These are phyloP conservation scores for Ophiostoma ulmi DNA, from an alignment of 2,329 filamentous ascomycete genomes.

Conservation along the genomic window DNA sequence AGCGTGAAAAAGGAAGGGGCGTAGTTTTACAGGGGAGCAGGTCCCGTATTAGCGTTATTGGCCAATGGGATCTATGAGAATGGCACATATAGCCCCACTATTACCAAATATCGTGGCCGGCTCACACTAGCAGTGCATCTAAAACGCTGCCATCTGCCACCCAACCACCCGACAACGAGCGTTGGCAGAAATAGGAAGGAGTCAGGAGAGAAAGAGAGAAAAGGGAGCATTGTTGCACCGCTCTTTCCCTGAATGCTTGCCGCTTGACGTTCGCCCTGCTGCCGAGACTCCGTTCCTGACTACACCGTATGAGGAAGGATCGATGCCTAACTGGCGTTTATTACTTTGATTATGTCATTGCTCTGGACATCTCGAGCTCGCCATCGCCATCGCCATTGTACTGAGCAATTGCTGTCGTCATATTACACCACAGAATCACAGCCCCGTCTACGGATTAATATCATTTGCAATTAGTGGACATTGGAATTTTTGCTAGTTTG, in stretches of 20 bases:
- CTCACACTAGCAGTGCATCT: conserved; percentile 13
- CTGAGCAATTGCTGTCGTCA: background rate
- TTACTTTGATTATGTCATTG: background rate
- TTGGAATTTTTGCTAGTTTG: background rate
- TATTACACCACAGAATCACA: background rate
- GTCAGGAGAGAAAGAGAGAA: background rate
- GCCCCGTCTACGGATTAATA: too few relatives aligned
- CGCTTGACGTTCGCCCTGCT: background rate
- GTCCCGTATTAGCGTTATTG: background rate
- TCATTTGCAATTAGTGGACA: background rate
- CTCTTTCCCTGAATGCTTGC: background rate
- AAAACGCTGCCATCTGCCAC: conserved; percentile 3
- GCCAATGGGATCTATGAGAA: conserved; percentile 14
- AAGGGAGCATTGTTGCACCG: background rate
- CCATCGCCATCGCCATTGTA: background rate
- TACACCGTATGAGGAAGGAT: background rate
- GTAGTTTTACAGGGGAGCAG: background rate
- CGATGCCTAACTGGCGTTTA: background rate
- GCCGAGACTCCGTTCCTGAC: background rate
- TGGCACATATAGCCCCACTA: background rate
- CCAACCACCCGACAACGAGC: conserved; percentile 26
- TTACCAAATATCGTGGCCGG: background rate
- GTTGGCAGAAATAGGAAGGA: conserved; percentile 17
- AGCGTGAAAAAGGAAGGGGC: conserved; percentile 2
- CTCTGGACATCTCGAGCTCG: background rate